Evolutionary conservation across 257 asterid species (phyloP).

Genomic region (Solanum sparsipilum): DNA sequence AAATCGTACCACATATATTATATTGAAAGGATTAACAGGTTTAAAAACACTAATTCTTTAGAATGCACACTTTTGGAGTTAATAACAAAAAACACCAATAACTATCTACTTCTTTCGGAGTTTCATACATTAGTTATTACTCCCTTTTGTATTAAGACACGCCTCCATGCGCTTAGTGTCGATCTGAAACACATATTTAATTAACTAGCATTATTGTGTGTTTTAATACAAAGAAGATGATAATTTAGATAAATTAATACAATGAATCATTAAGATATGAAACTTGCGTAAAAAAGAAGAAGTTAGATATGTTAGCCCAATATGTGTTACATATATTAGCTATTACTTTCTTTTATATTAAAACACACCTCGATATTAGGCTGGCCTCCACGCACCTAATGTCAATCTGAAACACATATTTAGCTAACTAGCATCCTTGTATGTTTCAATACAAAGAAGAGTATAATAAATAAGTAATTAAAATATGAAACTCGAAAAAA

Average conservation of each 20-base stretch:
- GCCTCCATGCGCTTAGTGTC: too few relatives aligned
- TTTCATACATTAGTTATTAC: not conserved
- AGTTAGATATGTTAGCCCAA: not conserved
- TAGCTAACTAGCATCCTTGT: not conserved
- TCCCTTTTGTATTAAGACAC: not conserved
- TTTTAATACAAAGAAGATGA: too few relatives aligned
- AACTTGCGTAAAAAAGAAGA: too few relatives aligned
- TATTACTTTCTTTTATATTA: too few relatives aligned
- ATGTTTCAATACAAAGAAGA: too few relatives aligned
- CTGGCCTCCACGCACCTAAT: not conserved
- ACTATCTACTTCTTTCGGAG: not conserved
- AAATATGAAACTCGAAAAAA: too few relatives aligned
- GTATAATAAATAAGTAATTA: too few relatives aligned
- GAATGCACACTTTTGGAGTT: not conserved
- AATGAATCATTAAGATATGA: too few relatives aligned
- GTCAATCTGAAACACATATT: too few relatives aligned
- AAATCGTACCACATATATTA: too few relatives aligned
- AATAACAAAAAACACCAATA: too few relatives aligned
- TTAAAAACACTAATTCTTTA: not conserved
- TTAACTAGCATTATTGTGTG: not conserved
- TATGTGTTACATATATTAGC: not conserved
- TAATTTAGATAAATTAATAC: too few relatives aligned
- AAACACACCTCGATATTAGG: not conserved
- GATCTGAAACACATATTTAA: not conserved
- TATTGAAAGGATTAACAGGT: not conserved